phyloP scores from a whole-genome alignment of 164 flowering plant species.

The Nymphaea colorata region DNA sequence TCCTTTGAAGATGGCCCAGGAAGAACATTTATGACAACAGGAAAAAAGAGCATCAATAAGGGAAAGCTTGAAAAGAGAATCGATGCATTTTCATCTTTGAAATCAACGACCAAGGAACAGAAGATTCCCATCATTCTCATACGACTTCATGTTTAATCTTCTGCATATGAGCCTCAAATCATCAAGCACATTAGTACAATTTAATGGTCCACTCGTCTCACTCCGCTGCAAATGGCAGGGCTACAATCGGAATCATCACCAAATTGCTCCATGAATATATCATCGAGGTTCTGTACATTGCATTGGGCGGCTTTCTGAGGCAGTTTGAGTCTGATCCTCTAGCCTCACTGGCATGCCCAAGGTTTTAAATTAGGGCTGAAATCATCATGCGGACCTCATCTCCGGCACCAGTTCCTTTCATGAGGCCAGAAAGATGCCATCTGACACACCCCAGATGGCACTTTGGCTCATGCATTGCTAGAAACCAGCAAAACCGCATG shows the following conservation, averaged over 20 bases:
- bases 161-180: not conserved
- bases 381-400: not conserved
- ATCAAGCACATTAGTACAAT: not conserved
- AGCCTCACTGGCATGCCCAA: not conserved
- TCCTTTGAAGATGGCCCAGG: too few relatives aligned
- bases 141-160: not conserved
- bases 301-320: too few relatives aligned
- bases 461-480: not conserved
- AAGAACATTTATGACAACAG: too few relatives aligned
- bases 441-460: not conserved
- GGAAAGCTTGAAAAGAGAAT: not conserved
- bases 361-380: not conserved
- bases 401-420: not conserved
- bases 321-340: too few relatives aligned
- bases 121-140: not conserved
- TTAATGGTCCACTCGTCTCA: not conserved
- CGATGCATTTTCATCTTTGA: too few relatives aligned
- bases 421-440: not conserved
- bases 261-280: too few relatives aligned
- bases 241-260: too few relatives aligned
- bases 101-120: not conserved
- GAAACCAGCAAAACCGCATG: not conserved
- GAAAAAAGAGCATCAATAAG: too few relatives aligned
- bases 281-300: too few relatives aligned
- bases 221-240: too few relatives aligned